phyloP scores from a whole-genome alignment of 768 basidiomycete genomes.

The Amyloporia xantha region DNA sequence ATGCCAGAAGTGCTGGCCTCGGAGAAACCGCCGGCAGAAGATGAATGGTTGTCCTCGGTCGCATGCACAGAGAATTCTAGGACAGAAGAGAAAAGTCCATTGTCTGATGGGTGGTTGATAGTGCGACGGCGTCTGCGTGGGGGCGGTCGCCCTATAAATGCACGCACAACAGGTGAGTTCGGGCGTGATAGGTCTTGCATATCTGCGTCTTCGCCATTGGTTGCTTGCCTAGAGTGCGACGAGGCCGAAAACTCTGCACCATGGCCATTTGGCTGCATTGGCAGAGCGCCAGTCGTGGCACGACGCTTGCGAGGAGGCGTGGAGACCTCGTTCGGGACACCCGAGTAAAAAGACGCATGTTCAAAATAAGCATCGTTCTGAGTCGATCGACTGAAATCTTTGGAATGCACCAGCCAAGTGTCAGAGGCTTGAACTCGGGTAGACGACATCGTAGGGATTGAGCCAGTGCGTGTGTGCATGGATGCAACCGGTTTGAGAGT shows the following conservation, averaged over 20 bases:
- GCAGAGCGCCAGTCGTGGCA: slow-evolving; percentile 9
- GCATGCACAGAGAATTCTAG: slow-evolving; percentile 19
- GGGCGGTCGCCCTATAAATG: slow-evolving; percentile 5
- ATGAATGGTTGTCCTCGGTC: neutral
- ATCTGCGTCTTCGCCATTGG: neutral
- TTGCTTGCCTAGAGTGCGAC: neutral
- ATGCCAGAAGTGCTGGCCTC: neutral
- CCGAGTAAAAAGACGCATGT: slow-evolving; percentile 17
- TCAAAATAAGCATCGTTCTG: slow-evolving; percentile 4
- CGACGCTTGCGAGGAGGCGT: slow-evolving; percentile 19
- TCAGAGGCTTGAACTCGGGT: slow-evolving; percentile 12
- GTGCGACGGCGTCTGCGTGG: slow-evolving; percentile 20
- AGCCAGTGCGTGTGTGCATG: slow-evolving; percentile 20
- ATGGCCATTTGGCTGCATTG: neutral
- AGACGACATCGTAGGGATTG: slow-evolving; percentile 18
- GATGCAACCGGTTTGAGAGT: neutral
- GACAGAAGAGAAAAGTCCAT: slow-evolving; percentile 23
- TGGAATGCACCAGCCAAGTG: slow-evolving; percentile 25
- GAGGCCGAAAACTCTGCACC: neutral
- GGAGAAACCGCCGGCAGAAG: neutral
- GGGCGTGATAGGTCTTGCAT: neutral
- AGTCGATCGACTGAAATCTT: slow-evolving; percentile 17
- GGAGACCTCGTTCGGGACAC: slow-evolving; percentile 15
- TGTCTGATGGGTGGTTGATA: slow-evolving; percentile 19
- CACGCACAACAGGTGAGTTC: neutral